Percentiles rank a stretch among this genome's conserved stretches.
These are phyloP conservation scores for Tolypocladium endophyticum DNA, from an alignment of 2,329 filamentous ascomycete species.

Conservation along the genomic window DNA sequence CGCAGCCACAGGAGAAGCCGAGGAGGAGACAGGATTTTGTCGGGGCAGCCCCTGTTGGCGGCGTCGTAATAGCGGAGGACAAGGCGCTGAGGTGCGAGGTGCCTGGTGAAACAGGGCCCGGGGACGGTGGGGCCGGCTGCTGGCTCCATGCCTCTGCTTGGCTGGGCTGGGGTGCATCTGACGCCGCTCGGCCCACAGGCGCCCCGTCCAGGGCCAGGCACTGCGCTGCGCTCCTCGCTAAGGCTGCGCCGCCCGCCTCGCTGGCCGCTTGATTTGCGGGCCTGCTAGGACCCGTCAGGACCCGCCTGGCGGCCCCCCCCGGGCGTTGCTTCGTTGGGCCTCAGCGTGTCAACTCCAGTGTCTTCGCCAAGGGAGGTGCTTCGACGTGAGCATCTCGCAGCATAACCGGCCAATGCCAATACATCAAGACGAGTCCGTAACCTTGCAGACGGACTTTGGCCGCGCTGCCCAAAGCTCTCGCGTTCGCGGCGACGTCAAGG, in stretches of 20 bases:
- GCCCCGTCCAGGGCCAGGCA: background rate
- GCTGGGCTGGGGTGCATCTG: background rate
- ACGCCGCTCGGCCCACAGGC: background rate
- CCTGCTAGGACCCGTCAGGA: background rate
- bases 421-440: background rate
- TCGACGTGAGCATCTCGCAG: too few relatives aligned
- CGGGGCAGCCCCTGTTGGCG: background rate
- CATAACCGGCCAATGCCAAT: background rate
- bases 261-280: background rate
- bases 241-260: background rate
- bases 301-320: background rate
- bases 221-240: background rate
- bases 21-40: background rate
- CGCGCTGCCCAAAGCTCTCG: background rate
- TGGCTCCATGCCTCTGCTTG: background rate
- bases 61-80: background rate
- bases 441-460: background rate
- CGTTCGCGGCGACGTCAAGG: background rate
- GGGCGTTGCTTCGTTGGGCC: background rate
- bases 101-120: background rate
- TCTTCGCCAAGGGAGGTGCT: too few relatives aligned
- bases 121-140: background rate
- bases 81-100: background rate
- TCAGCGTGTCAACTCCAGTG: background rate
- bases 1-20: background rate